Evolutionary conservation across 1,139 yeast genomes (phyloP), one percentile per base, ranked within the genome.

Genomic region (Taphrina wiesneri): DNA sequence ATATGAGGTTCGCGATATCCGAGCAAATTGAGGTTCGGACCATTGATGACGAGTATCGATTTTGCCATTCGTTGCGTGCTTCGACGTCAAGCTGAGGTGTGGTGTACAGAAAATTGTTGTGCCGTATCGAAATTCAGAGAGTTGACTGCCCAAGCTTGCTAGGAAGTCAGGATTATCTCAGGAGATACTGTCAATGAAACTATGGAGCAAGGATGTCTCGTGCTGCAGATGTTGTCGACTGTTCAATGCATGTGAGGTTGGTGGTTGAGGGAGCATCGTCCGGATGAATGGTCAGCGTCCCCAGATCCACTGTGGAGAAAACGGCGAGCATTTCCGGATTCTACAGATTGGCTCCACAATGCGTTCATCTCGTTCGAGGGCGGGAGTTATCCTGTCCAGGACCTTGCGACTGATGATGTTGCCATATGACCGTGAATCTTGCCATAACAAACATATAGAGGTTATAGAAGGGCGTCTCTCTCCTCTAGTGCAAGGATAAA

Each of bases 1-100:
- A 45, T 45, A n/a, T 45, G 49, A 21, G 49, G 49, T 21, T 45
- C 49, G 25, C 49, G 49, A 21, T 45, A 45, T 1, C 49, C 49
- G 28, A 45, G 49, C 28, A 45, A 21, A n/a, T 45, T 45, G 2
- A 45, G 49, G 21, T 45, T 45, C 2, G 49, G 49, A 1, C 49
- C 49, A n/a, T 45, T 45, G 25, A 45, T 45, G 28, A 45, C 25
- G 13, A 45, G 49, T 21, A 45, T 45, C 26, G 49, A 45, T 45
- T 45, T 45, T 45, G 49, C 49, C 49, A 45, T 45, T 26, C 19
- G 17, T 39, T n/a, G 6, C 34, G 34, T 6, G 34, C 6, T 30
- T 30, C 34, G 6, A 11, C 34, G 34, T 6, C 9, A 6, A 30
- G 34, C 6, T 6, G 34, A 11, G 6, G 34, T 11, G 34, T 30